Base-by-base conservation (phyloP, 306 rosid species). In the Corylus americana region DNA sequence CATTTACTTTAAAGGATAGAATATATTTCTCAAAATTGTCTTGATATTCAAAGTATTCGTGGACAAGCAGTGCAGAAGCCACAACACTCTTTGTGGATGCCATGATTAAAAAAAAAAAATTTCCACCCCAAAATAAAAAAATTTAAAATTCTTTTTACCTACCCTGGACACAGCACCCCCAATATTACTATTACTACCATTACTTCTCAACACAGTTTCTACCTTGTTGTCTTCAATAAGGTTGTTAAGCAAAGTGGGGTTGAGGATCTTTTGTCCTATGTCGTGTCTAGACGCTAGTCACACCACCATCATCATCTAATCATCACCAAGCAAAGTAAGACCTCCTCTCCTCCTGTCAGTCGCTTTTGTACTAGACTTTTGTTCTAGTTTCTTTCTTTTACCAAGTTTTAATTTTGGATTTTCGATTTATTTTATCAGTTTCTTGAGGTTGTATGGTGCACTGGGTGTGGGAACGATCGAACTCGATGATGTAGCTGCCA, bases 401-500 rank as follows among this genome's bases (percentile, higher is more conserved):
- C 11, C 22, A 3, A 22, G 5, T 55, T 0, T 37, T 42, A 7
- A 14, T 64, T 22, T n/a, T 44, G 42, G 44, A 44, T 47, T 11
- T 20, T 17, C 25, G 5, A 16, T 78, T 63, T 77, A 11, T 14
- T 61, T 7, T 18, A 48, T 39, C 74, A 85, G 89, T 61, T 87
- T 87, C 84, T 75, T 84, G 79, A 76, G 78, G 71, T 70, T 87
- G 42, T 84, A 81, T 69, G 71, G 79, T 67, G 70, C 75, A 17
- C 84, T 73, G 16, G 86, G 77, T n/a, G 74, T 57, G 55, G 83
- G 63, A 77, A 79, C 80, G 39, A 79, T 87, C 75, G 90, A 82
- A 48, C 90, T 87, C 8, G 88, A 87, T 35, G 83, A 73, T 50
- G 88, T 86, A 53, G 86, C 86, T 47, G 5, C 53, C 45, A 77